Base-by-base conservation (phyloP, 257 asterid genomes). In the Paulownia fortunei region DNA sequence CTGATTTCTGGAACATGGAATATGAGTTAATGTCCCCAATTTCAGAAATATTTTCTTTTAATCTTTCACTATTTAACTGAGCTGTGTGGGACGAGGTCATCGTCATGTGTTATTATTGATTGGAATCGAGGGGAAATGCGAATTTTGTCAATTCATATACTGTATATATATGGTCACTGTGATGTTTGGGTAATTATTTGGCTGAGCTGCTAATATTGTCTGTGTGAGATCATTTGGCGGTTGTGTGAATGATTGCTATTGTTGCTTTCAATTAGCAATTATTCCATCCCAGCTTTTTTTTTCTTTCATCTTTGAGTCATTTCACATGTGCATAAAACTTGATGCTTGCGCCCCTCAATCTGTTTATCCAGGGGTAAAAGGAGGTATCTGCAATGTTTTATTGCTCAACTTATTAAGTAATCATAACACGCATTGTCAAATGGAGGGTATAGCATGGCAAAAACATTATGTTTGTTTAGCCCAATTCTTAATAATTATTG, bases 1-100 rank as follows among this genome's bases (percentile, higher is more conserved):
- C 21, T 69, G 42, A 21, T 60, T 69, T 34, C 19, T 51, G 46
- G 73, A 44, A n/a, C 49, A 16, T n/a, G 64, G 61, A 69, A 27
- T 79, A 5, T 34, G 32, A 54, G 19, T 26, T 37, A 3, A 32
- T 69, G 15, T 46, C 26, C 60, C 37, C 5, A 46, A 41, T 49
- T 79, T 49, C 36, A 7, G 74, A 34, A 19, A 24, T 34, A 37
- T 69, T 32, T 73, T 67, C 1, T 9, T 8, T 10, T 15, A 13
- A 52, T 7, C 4, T 44, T 44, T 26, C 51, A 59, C 27, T 60
- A 16, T 68, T 27, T 49, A 13, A 52, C 36, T 74, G 37, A 68
- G 73, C 30, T 69, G 26, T 13, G 1, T 49, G 41, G 8, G 47
- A 6, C 10, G 13, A 21, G 37, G 55, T 62, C 12, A 61, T 2